Base-by-base conservation (phyloP, 305 asterid genomes). In the Fraxinus latifolia region DNA sequence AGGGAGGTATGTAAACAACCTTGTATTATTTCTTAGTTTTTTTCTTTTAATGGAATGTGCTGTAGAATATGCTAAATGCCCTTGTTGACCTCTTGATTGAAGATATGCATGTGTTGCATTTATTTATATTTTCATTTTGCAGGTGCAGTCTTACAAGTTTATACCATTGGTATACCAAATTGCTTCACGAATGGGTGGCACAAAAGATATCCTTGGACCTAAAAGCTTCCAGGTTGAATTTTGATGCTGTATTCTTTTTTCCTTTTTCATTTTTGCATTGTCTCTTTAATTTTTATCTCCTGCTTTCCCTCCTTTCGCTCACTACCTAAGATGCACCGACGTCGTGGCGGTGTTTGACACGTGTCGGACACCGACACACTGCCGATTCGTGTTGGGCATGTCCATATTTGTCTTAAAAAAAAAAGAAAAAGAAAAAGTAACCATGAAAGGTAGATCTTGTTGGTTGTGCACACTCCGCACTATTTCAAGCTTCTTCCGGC, bases 131-230 rank as follows among this genome's bases (percentile, higher is more conserved):
- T 70, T 70, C 23, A 31, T 70, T 85, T 32, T 87, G 82, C 90
- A 94, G 99, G 99, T 95, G 79, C 99, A 91, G 83, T 95, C 98
- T 78, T 90, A 92, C 86, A 95, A 95, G 89, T 95, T 95, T 89
- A 85, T 95, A 83, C 93, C 87, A 84, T 84, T 95, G 90, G 97
- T 91, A 44, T 95, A 95, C 89, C 99, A 95, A 93, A 95, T 94
- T 87, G 99, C 99, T 21, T 95, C 98, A 81, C 90, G 99, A 80
- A 87, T 95, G 92, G 96, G 98, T 79, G 89, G 97, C 86, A 73
- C 92, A 77, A 94, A 89, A 88, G 97, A 92, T 73, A 82, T 91
- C 73, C 89, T 68, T 60, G 97, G 94, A 47, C 93, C 94, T 86
- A 89, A 88, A 79, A 94, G 88, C 78, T 94, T 95, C 89, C 98